Evolutionary conservation across 768 basidiomycete genomes (phyloP), one percentile per base, ranked within the genome.

Genomic region (Hericium erinaceus): DNA sequence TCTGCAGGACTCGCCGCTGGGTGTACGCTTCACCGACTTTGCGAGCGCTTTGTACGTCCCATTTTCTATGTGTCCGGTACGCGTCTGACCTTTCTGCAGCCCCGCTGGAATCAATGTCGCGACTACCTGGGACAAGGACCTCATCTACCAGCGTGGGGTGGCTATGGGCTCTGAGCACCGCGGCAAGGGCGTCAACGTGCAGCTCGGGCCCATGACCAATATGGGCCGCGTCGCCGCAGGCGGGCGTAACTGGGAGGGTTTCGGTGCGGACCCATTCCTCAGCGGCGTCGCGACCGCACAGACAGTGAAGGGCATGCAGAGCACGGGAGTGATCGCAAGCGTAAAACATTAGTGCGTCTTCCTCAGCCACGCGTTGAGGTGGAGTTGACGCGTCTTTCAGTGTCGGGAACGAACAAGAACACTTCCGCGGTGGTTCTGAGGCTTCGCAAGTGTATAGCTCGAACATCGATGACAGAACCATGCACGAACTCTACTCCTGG

Each of bases 181-280:
- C 57, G 83, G 81, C 26, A 93, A 95, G 67, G 95, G 95, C 22
- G 84, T 90, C 49, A 81, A 97, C 64, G 73, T 95, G 52, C 86
- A 84, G 10, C 77, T 95, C 2, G 75, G 79, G 28, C 80, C 91
- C 0, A 89, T 89, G 86, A 93, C 91, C 83, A 93, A 94, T 67
- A 80, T 95, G 75, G 89, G 86, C 3, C 81, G 89, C 16, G 71
- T 85, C 18, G 84, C 88, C 2, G 76, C 81, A 61, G 91, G 87
- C 7, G 94, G 94, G 16, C 77, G 94, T 28, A 92, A 94, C 70
- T 95, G 92, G 90, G 94, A 95, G 75, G 92, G 91, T n/a, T 94
- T 93, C 58, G 92, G 93, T 33, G 91, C 80, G 10, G 94, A 97
- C 68, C 94, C 94, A 0, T 95, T 83, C 73, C 74, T 95, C 15